Conservation (phyloP, 495 filamentous ascomycete genomes). For the Barbatosphaeria neglecta region DNA sequence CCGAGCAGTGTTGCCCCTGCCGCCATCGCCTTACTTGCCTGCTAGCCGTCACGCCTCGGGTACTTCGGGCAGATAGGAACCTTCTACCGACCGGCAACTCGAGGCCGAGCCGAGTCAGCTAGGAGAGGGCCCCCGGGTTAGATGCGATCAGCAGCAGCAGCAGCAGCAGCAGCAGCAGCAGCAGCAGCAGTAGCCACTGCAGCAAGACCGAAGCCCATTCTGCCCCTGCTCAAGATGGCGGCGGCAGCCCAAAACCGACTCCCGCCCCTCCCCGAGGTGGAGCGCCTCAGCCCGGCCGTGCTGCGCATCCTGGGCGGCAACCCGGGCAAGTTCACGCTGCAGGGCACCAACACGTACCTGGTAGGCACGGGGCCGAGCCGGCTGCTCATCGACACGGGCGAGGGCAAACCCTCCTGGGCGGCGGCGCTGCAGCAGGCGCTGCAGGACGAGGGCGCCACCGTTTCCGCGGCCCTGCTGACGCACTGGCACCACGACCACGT, state of each 20-base stretch:
- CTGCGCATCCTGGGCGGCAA: conserved; percentile 74
- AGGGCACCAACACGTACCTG: conserved; percentile 77
- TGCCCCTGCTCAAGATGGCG: conserved; percentile 16
- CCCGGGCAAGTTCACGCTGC: conserved; percentile 56
- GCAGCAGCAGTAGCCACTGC: not conserved
- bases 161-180: too few relatives aligned
- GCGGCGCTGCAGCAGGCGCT: conserved; percentile 50
- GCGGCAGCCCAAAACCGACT: too few relatives aligned
- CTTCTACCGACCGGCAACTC: too few relatives aligned
- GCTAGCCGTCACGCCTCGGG: too few relatives aligned
- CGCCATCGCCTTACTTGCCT: too few relatives aligned
- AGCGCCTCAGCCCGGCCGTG: conserved; percentile 51
- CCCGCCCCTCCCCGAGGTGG: conserved; percentile 47
- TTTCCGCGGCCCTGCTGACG: conserved; percentile 60
- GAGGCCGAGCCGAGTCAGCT: too few relatives aligned
- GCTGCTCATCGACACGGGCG: conserved; percentile 71
- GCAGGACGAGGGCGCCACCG: conserved; percentile 48
- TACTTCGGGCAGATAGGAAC: too few relatives aligned
- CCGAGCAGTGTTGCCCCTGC: too few relatives aligned
- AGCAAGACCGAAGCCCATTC: conserved; percentile 2
- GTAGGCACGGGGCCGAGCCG: conserved; percentile 57
- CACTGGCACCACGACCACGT: conserved; percentile 89
- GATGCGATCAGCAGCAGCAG: too few relatives aligned
- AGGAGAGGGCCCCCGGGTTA: too few relatives aligned
- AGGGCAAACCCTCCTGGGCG: conserved; percentile 53